Evolutionary conservation across 371 early-diverging fungal genomes (phyloP), one percentile per base, ranked within the genome.

Genomic region (Syncephalastrum monosporum): DNA sequence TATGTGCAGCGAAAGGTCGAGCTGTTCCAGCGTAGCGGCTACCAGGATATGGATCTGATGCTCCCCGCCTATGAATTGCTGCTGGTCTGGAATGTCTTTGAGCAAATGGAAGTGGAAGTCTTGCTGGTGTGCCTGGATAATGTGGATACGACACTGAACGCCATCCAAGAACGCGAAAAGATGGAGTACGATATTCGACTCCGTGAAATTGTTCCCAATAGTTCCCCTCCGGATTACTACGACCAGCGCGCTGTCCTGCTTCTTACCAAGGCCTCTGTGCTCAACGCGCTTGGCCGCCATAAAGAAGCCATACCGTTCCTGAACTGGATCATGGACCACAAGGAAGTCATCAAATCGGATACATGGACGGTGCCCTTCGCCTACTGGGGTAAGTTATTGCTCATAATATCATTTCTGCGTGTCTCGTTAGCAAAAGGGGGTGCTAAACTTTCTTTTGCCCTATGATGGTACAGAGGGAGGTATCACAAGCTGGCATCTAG

Each of bases 281-380:
- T 65, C 6, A 72, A 72, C 48, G 55, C 60, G 8, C 19, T 63
- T 13, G 56, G 59, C 2, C 52, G 61, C 15, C 41, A 60, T 50
- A 33, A 57, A 15, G 67, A 72, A 3, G 61, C 66, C 42, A 72
- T 72, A 16, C 47, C 59, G 3, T 61, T 63, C 29, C 42, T 80
- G 29, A 73, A 70, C 47, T 82, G 83, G 83, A 74, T 82, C 15
- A 53, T 79, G 48, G 83, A 79, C 29, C 67, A 77, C 50, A 55
- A 65, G 7, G 57, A 68, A 10, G 67, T 67, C 42, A 64, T 77
- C 13, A 46, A 55, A 7, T 65, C 75, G 15, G 81, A 82, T 44
- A 70, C 61, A 17, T 82, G 79, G 78, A 64, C 77, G 3, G 50
- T 79, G 1, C 83, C 83, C 5, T 81, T 77, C 55, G 68, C 80